Evolutionary conservation across 2,329 filamentous ascomycete genomes (phyloP).

Genomic region (Niveomyces coronatus): DNA sequence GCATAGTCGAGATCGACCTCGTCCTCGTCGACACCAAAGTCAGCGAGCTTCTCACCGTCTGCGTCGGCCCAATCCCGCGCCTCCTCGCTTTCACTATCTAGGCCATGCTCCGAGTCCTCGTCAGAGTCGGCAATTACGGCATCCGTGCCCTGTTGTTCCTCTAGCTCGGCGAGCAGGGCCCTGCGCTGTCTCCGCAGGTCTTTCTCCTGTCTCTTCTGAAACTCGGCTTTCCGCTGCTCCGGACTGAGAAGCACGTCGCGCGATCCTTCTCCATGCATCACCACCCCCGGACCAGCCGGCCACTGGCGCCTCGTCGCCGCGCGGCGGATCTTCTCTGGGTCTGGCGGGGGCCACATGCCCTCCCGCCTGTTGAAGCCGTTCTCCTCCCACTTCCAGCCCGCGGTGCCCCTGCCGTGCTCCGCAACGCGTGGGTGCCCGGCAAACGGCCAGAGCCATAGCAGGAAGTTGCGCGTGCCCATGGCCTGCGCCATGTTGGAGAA

Average conservation of each 20-base stretch:
- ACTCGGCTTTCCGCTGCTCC: slow-evolving; percentile 38
- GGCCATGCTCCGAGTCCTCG: slow-evolving; percentile 27
- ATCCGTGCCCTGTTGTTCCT: slow-evolving; percentile 47
- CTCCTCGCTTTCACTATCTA: slow-evolving; percentile 17
- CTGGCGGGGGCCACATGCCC: slow-evolving; percentile 52
- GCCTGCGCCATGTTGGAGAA: slow-evolving; percentile 63
- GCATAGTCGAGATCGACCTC: slow-evolving; percentile 59
- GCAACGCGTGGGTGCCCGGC: slow-evolving; percentile 38
- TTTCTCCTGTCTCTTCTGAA: slow-evolving; percentile 37
- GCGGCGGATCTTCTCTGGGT: slow-evolving; percentile 49
- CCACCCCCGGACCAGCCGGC: slow-evolving; percentile 23
- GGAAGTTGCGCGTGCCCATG: slow-evolving; percentile 58
- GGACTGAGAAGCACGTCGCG: slow-evolving; percentile 26
- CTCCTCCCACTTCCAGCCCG: slow-evolving; percentile 55
- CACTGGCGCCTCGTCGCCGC: slow-evolving; percentile 26
- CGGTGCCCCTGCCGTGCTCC: slow-evolving; percentile 24
- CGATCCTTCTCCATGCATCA: slow-evolving; percentile 22
- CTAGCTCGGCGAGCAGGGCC: slow-evolving; percentile 37
- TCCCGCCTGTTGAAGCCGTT: slow-evolving; percentile 64
- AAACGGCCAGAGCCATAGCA: slow-evolving; percentile 63
- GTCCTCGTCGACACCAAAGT: slow-evolving; percentile 74
- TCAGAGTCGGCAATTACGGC: slow-evolving; percentile 37
- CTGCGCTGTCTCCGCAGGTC: slow-evolving; percentile 31
- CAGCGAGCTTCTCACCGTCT: slow-evolving; percentile 62
- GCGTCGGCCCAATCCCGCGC: slow-evolving; percentile 58